Base-by-base conservation (phyloP, 108 stramenopile genomes). In the Pseudonitzschia delicatissima region DNA sequence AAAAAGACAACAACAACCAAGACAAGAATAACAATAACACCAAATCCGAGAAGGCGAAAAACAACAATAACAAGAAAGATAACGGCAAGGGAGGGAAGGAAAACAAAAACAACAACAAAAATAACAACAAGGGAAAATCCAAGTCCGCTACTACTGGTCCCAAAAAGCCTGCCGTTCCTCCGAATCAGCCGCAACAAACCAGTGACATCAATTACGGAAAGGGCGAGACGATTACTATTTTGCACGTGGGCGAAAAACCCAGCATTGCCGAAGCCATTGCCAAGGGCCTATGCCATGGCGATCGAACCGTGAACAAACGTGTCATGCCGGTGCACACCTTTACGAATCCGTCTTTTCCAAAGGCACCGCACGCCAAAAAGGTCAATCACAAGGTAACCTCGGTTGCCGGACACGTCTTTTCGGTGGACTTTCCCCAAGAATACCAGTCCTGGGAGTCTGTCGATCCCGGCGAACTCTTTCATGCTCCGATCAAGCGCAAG, bases 361-460 rank as follows among this genome's bases (percentile, higher is more conserved):
- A 88, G 59, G 85, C 90, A 51, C 89, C 89, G 13, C 64, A 81
- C 7, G 89, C 89, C 13, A 62, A 66, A 15, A 69, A 70, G 15
- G 47, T 48, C 21, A 48, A 23, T 37, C 91, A 92, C 76, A 63
- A 66, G 15, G 85, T 99, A 1, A 98, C 96, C 4, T 89, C 88
- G 26, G 99, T 99, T 2, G 88, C 85, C 0, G 98, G 99, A 6
- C 99, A 99, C 65, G 88, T 98, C 18, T 97, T 93, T 77, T 85
- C 81, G 33, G 79, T 94, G n/a, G 97, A 99, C 62, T 99, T 99
- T 71, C 87, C 85, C 0, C 67, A 66, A 31, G 71, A 95, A 49
- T 96, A 70, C 71, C 93, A 91, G 65, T 80, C 72, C 4, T 99
- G 99, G 99, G 85, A 95, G 62, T 81, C 81, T 8, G 95, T 96